Conservation (phyloP, 768 basidiomycete genomes). For the Tricholoma flavovirens region DNA sequence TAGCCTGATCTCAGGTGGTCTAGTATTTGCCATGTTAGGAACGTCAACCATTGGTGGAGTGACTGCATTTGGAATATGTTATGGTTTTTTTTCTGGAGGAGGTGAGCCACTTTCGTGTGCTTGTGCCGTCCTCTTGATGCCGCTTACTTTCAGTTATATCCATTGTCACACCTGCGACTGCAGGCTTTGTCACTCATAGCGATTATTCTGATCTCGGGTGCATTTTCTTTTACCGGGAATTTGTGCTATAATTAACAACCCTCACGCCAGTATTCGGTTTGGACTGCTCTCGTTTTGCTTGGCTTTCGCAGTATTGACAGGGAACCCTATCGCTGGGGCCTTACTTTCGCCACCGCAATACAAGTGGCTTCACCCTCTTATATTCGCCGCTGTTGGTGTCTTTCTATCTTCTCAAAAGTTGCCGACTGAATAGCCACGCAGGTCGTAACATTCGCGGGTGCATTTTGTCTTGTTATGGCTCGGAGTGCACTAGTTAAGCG, state of each 20-base stretch:
- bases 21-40: slow-evolving; percentile 49
- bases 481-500: slow-evolving; percentile 28
- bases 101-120: slow-evolving; percentile 25
- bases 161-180: slow-evolving; percentile 33
- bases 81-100: slow-evolving; percentile 53
- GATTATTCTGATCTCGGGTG: slow-evolving; percentile 45
- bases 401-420: not conserved
- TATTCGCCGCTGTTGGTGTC: slow-evolving; percentile 37
- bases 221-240: slow-evolving; percentile 5
- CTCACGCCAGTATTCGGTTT: slow-evolving; percentile 33
- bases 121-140: not conserved
- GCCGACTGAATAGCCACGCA: slow-evolving; percentile 8
- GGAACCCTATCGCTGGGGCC: slow-evolving; percentile 50
- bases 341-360: slow-evolving; percentile 34
- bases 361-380: slow-evolving; percentile 36
- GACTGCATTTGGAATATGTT: slow-evolving; percentile 39
- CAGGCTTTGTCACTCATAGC: slow-evolving; percentile 30
- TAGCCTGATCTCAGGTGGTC: slow-evolving; percentile 32
- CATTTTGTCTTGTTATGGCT: slow-evolving; percentile 25
- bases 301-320: slow-evolving; percentile 41
- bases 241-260: not conserved
- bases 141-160: slow-evolving; percentile 29
- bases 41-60: slow-evolving; percentile 36
- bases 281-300: slow-evolving; percentile 39
- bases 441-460: slow-evolving; percentile 30